Evolutionary conservation across 2,329 filamentous ascomycete species (phyloP), one percentile per base, ranked within the genome.

Genomic region (Amesomyces nigricolor): DNA sequence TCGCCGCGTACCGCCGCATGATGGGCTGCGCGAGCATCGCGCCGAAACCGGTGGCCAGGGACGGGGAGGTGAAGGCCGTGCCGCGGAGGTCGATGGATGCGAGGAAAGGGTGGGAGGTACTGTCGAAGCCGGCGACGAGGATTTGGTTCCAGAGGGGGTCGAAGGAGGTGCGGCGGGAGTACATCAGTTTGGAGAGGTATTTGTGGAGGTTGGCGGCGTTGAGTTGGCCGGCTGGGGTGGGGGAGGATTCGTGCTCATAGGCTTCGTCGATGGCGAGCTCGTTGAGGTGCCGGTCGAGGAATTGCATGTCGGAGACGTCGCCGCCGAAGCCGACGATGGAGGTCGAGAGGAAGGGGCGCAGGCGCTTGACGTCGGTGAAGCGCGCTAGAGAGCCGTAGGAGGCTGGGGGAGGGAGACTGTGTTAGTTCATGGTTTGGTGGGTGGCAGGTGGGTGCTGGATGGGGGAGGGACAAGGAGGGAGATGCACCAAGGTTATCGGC

Each of bases 221-320:
- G 67, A 99, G 67, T 64, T 71, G 60, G 67, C 69, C 56, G 71
- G 84, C 82, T 72, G 57, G 68, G 57, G 68, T 61, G 80, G 51
- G 76, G 70, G 53, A 72, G 68, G 57, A 39, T n/a, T 63, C 63
- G 60, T 63, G 57, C 47, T 80, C 80, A 78, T 99, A 97, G 70
- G 90, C 87, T 78, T 97, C 91, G 71, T 87, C 81, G 72, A 95
- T 90, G 70, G 88, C 85, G 66, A 97, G 87, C 61, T 89, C 87
- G 68, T 82, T 86, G 65, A 99, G 86, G 68, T 96, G 84, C 65
- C 94, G 86, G 81, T 96, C 88, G 64, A 99, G 85, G 78, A 95
- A 95, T 78, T 99, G 94, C 94, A 99, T 97, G 78, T 99, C 94
- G 62, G 89, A 95, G 66, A 99, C 87, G 77, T 99, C 94, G 72